Evolutionary conservation across 495 filamentous ascomycete genomes (phyloP).

Genomic region (Terfezia claveryi): DNA sequence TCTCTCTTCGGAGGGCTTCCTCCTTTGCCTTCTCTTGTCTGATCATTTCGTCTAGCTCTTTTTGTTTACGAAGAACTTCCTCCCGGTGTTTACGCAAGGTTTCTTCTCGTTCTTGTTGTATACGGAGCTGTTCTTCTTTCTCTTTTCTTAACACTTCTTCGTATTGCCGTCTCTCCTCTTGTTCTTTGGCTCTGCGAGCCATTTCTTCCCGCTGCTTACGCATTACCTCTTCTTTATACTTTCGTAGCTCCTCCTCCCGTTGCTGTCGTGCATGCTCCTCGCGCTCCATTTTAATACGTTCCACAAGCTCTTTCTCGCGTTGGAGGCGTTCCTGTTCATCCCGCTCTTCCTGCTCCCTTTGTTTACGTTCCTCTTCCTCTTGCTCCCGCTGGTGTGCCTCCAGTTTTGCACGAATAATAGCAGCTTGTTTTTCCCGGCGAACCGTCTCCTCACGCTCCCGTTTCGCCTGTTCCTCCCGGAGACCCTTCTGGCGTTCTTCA

Average conservation of each 20-base stretch:
- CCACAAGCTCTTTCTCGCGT: constrained; percentile 29
- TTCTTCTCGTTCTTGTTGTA: background rate
- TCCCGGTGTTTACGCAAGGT: background rate
- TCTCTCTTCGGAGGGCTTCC: background rate
- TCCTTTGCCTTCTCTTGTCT: background rate
- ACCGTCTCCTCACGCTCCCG: background rate
- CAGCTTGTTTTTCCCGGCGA: background rate
- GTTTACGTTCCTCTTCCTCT: constrained; percentile 22
- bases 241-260: constrained; percentile 18
- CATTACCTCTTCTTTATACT: constrained; percentile 17
- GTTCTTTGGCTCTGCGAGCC: constrained; percentile 20
- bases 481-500: constrained; percentile 3
- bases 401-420: background rate
- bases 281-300: constrained; percentile 11
- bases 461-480: constrained; percentile 8
- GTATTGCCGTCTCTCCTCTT: constrained; percentile 21
- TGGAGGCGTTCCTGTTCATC: constrained; percentile 35
- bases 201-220: constrained; percentile 22
- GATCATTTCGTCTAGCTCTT: background rate
- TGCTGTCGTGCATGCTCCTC: constrained; percentile 26
- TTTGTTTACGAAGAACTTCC: background rate
- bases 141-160: constrained; percentile 13
- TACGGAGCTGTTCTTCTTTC: constrained; percentile 13
- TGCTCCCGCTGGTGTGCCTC: constrained; percentile 1
- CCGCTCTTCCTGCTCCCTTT: constrained; percentile 33